Conservation (phyloP, 768 basidiomycete species). For the Antrodiella citrinella region DNA sequence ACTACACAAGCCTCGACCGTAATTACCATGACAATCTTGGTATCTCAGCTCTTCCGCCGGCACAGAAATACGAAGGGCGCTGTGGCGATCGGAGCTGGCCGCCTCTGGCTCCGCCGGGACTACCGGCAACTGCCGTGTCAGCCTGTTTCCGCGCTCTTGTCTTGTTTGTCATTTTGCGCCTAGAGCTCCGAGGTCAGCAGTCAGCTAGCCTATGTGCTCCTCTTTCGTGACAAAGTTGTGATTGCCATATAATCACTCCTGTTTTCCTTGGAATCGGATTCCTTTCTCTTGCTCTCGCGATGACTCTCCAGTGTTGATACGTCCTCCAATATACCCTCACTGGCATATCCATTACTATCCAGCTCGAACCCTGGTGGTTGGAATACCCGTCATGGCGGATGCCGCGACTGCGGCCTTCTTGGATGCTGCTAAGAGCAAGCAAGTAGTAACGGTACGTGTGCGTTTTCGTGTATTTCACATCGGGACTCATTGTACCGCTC, state of each 20-base stretch:
- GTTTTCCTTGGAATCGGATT: neutral
- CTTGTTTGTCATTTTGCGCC: too few species aligned
- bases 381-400: neutral
- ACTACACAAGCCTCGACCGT: too few species aligned
- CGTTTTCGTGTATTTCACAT: neutral
- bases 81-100: too few species aligned
- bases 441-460: neutral
- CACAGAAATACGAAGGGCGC: too few species aligned
- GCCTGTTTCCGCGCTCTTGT: too few species aligned
- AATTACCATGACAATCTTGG: too few species aligned
- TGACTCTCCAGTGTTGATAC: neutral
- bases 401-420: neutral
- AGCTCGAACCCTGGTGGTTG: neutral
- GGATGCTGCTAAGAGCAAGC: neutral
- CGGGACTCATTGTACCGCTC: neutral
- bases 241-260: neutral
- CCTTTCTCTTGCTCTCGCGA: neutral
- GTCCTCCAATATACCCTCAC: neutral
- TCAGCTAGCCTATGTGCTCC: too few species aligned
- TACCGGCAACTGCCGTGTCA: too few species aligned
- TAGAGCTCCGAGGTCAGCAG: too few species aligned
- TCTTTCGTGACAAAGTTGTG: too few species aligned
- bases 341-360: neutral
- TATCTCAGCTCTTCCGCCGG: too few species aligned
- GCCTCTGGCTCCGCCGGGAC: too few species aligned